Percentiles rank a stretch among this genome's conserved stretches.
Conservation (phyloP, 108 stramenopile genomes). For the Pseudonitzschia multistriata region DNA sequence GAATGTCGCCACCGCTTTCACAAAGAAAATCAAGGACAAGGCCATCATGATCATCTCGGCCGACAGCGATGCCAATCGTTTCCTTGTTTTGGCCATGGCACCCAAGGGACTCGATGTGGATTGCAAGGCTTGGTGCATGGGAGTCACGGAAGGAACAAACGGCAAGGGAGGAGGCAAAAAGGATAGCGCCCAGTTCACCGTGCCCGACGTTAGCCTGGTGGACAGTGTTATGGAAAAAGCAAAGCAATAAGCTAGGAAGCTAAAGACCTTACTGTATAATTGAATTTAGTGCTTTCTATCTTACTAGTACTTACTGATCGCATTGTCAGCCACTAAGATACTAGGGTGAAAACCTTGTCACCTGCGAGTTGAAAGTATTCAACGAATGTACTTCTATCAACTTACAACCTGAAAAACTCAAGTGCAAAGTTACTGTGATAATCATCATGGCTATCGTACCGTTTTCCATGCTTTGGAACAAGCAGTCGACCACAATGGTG, state of each 20-base stretch:
- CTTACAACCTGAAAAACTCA: too few species aligned
- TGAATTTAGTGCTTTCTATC: neutral
- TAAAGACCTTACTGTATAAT: neutral
- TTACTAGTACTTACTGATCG: too few species aligned
- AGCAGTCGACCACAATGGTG: too few species aligned
- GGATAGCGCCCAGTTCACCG: slow-evolving; percentile 71
- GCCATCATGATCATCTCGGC: slow-evolving; percentile 80
- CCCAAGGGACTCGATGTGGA: slow-evolving; percentile 77
- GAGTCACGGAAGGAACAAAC: slow-evolving; percentile 72
- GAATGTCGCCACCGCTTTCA: slow-evolving; percentile 73
- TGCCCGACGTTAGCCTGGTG: slow-evolving; percentile 54
- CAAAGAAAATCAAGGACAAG: slow-evolving; percentile 84
- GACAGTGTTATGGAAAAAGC: slow-evolving; percentile 72
- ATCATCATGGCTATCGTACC: too few species aligned
- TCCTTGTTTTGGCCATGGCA: slow-evolving; percentile 75
- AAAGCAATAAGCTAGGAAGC: slow-evolving; percentile 19
- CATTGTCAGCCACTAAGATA: too few species aligned
- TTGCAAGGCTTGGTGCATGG: slow-evolving; percentile 81
- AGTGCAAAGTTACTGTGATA: too few species aligned
- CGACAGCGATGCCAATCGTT: slow-evolving; percentile 65
- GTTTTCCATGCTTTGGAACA: too few species aligned
- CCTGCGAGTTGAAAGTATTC: too few species aligned
- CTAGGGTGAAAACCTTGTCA: too few species aligned
- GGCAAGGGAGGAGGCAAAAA: slow-evolving; percentile 91
- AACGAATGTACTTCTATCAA: too few species aligned